A percentile compares a stretch with the other conserved stretches of the same genome.
Evolutionary conservation across 2,329 filamentous ascomycete species (phyloP).

Genomic region (Graphiopsis chlorocephala): DNA sequence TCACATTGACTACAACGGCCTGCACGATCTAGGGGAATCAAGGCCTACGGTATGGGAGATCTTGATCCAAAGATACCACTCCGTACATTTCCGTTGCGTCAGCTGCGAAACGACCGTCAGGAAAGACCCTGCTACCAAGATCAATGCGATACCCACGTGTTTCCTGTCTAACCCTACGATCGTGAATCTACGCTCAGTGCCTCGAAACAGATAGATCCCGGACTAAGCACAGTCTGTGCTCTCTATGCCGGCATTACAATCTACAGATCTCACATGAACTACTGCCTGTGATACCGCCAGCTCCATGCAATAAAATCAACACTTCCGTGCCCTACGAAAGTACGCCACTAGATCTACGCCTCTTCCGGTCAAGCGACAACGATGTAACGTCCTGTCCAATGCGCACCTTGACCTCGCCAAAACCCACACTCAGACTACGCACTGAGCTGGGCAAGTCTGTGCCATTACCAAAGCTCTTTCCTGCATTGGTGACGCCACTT

Average conservation of each 20-base stretch:
- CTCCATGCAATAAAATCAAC: background rate
- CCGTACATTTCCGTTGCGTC: background rate
- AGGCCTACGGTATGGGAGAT: background rate
- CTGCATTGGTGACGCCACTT: background rate
- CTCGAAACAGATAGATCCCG: background rate
- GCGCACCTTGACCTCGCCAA: constrained; percentile 48
- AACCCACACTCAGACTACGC: constrained; percentile 18
- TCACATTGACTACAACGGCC: background rate
- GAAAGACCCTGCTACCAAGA: background rate
- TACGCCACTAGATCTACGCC: background rate
- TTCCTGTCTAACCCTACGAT: background rate
- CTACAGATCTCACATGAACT: background rate
- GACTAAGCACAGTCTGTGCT: background rate
- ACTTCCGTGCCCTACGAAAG: background rate
- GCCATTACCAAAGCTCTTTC: background rate
- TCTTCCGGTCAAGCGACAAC: constrained; percentile 20
- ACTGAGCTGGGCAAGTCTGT: constrained; percentile 24
- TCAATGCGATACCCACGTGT: background rate
- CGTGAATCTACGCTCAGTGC: background rate
- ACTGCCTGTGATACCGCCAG: background rate
- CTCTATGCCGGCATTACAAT: background rate
- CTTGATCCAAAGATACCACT: background rate
- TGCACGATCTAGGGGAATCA: background rate
- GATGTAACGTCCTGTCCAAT: constrained; percentile 41
- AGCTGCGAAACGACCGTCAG: background rate